Base-by-base conservation (phyloP, 805 yeast species). In the Torulaspora quercuum region DNA sequence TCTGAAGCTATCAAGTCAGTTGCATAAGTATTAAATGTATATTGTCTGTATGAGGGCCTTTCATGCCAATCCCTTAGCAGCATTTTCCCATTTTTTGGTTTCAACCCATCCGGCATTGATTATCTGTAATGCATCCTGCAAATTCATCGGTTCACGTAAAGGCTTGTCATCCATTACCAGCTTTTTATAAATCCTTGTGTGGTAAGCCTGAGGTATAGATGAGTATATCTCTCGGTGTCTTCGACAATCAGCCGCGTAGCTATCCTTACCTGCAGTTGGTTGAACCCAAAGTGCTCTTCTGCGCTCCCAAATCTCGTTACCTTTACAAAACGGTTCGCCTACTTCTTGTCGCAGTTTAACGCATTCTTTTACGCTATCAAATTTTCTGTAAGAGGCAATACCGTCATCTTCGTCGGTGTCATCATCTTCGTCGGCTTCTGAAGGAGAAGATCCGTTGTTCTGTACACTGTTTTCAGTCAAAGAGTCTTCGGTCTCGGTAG, bases 91-190 rank as follows among this genome's bases (percentile, higher is more conserved):
- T 47, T 77, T 75, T 33, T 80, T 86, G 14, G 77, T 77, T 42
- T 78, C 80, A 10, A 73, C 70, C 97, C 97, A 89, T 12, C 96
- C 96, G 3, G 82, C 75, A 50, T 85, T 78, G 26, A 89, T 72
- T 15, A 89, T 74, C 46, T 73, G 72, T 34, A 87, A 56, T 26
- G 83, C 76, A 56, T 87, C 95, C 40, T 67, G 69, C 50, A 90
- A 70, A 58, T 84, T 86, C 62, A 90, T 67, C 10, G 88, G 84
- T 38, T 68, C 68, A 50, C 76, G 80, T 50, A 90, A 69, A 5
- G 75, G 70, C 49, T 78, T 78, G 23, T 80, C 80, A 52, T 82
- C 80, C 28, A 80, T 75, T 17, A 89, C 82, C 49, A 90, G 65
- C 45, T 73, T 73, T 38, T 72, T 72, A 59, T 87, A 90, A 7